Evolutionary conservation across 208 protist species (phyloP).

Genomic region (Leishmania turanica): DNA sequence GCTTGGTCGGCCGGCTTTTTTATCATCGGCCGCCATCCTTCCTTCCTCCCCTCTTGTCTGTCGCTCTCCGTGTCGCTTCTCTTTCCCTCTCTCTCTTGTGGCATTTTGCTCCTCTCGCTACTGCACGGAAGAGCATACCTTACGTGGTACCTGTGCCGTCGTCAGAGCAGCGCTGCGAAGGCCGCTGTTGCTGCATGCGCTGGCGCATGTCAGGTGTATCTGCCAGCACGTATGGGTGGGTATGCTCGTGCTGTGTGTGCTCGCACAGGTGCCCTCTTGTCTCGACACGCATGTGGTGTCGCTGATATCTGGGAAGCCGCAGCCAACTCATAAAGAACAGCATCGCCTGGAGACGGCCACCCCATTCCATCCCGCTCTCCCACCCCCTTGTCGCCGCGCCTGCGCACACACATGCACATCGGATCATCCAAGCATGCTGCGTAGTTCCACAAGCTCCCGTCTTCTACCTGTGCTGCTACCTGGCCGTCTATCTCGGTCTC

Average conservation of each 20-base stretch:
- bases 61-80: background rate
- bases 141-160: background rate
- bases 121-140: background rate
- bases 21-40: background rate
- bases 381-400: background rate
- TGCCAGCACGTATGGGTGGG: background rate
- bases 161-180: background rate
- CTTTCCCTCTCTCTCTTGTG: background rate
- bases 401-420: background rate
- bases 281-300: background rate
- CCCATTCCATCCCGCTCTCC: background rate
- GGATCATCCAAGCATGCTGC: background rate
- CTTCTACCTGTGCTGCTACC: background rate
- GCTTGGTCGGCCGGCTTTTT: background rate
- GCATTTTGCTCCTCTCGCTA: background rate
- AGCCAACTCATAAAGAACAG: background rate
- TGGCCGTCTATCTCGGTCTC: background rate
- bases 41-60: background rate
- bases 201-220: background rate
- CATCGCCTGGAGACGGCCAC: background rate
- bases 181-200: background rate
- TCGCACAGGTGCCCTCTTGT: constrained; percentile 11
- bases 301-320: background rate
- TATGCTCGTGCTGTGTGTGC: background rate
- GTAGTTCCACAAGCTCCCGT: background rate